Base-by-base conservation (phyloP, 129 eudicot species). In the Silybum marianum region DNA sequence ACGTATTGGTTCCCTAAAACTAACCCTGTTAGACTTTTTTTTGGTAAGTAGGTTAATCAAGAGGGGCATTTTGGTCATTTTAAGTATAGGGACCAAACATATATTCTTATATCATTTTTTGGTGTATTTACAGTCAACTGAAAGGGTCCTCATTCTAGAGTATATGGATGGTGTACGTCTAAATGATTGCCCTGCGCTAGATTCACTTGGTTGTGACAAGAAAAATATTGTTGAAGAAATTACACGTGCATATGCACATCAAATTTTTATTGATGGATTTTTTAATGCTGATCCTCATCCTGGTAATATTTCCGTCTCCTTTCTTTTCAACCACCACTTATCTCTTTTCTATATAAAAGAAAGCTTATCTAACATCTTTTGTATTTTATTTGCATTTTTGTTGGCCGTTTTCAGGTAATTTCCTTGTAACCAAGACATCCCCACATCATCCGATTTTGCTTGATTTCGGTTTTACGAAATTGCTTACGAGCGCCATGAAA, bases 201-300 rank as follows among this genome's bases (percentile, higher is more conserved):
- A 92, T n/a, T 84, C 86, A 73, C 54, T 92, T 77, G 92, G 96
- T 44, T 88, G 89, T 79, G 91, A 94, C 85, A 94, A 88, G 74
- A 90, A 82, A 90, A 90, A 89, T 60, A 92, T 94, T 69, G 97
- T 94, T 71, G 98, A 94, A 84, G 98, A 94, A 88, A 94, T 94
- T 65, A 92, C 97, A 9, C 94, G 97, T 39, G 96, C 98, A 0
- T 94, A 92, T 85, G 98, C 97, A 26, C 98, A 94, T 84, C 98
- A 94, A 89, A 94, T 94, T n/a, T 94, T 92, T 85, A 85, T 90
- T 78, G 96, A 92, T 84, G 98, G 98, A 67, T 86, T 94, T 76
- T 92, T 94, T 83, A 94, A 94, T 86, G 98, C 97, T 14, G 98
- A 94, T 85, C 98, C 98, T 46, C 98, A 94, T 83, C 98, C 98